phyloP scores from a whole-genome alignment of 257 asterid species.

The Solanum medicagineum region DNA sequence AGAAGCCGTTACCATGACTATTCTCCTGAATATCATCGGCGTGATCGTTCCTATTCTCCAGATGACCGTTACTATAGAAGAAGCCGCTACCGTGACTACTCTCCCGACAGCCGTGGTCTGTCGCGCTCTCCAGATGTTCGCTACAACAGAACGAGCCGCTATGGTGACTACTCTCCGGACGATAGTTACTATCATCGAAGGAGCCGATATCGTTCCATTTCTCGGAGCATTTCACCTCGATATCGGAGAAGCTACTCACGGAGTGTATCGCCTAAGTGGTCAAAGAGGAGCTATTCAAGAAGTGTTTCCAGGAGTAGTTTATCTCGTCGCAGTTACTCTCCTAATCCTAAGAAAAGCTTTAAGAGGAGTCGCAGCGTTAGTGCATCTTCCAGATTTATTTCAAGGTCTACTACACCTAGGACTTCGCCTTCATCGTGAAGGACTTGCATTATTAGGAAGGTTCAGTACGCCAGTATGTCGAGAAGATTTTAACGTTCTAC shows the following conservation, averaged over 20 bases:
- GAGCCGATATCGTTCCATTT: neutral
- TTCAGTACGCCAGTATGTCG: neutral
- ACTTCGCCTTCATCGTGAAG: conserved; percentile 9
- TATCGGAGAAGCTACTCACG: conserved; percentile 28
- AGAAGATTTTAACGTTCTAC: neutral
- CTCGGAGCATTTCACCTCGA: conserved; percentile 2
- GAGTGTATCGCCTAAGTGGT: conserved; percentile 19
- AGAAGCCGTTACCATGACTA: conserved; percentile 12
- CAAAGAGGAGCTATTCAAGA: conserved; percentile 26
- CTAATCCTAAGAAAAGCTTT: conserved; percentile 6
- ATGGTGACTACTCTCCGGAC: neutral
- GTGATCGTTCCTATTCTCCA: conserved; percentile 35
- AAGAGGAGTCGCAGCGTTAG: conserved; percentile 32
- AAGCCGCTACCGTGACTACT: conserved; percentile 3
- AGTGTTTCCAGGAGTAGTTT: conserved; percentile 30
- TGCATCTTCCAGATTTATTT: conserved; percentile 33
- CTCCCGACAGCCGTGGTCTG: conserved; percentile 6
- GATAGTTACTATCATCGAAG: neutral
- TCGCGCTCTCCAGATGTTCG: conserved; percentile 5
- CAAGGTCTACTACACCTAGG: conserved; percentile 26
- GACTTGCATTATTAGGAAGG: neutral
- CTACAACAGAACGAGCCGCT: neutral
- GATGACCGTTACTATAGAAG: conserved; percentile 19
- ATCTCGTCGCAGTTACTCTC: conserved; percentile 12
- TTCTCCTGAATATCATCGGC: neutral